phyloP scores from a whole-genome alignment of 2,329 filamentous ascomycete genomes.

The Fonsecaea monophora region DNA sequence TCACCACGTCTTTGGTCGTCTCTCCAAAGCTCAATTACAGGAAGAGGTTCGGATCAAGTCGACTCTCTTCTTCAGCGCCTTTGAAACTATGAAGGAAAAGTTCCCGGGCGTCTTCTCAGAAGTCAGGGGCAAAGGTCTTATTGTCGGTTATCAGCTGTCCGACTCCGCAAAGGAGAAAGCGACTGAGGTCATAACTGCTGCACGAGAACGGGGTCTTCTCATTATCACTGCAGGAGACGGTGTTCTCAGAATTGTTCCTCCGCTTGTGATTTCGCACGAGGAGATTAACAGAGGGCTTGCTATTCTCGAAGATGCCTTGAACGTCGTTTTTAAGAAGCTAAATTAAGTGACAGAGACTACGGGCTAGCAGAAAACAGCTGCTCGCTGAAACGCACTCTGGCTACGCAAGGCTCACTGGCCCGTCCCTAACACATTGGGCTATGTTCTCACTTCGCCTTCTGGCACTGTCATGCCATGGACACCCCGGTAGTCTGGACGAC shows the following conservation, averaged over 20 bases:
- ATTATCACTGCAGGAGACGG: constrained; percentile 94
- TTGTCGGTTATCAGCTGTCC: constrained; percentile 83
- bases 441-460: constrained; percentile 40
- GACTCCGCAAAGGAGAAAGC: constrained; percentile 65
- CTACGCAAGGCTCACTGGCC: neutral
- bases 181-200: constrained; percentile 75
- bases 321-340: constrained; percentile 57
- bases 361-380: constrained; percentile 54
- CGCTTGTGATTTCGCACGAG: constrained; percentile 76
- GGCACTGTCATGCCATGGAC: constrained; percentile 69
- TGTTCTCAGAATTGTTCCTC: constrained; percentile 89
- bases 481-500: constrained; percentile 67
- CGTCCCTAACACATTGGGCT: neutral
- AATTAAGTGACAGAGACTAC: constrained; percentile 48
- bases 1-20: constrained; percentile 80
- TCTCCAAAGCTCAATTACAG: constrained; percentile 75
- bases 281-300: constrained; percentile 80
- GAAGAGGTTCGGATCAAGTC: constrained; percentile 72
- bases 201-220: constrained; percentile 83
- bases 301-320: constrained; percentile 74
- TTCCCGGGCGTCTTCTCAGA: constrained; percentile 78
- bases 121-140: constrained; percentile 80
- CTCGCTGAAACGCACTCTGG: constrained; percentile 14
- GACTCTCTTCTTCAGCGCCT: constrained; percentile 63
- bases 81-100: constrained; percentile 62